Base-by-base conservation (phyloP, 352 stramenopile species). In the Plasmopara muralis region DNA sequence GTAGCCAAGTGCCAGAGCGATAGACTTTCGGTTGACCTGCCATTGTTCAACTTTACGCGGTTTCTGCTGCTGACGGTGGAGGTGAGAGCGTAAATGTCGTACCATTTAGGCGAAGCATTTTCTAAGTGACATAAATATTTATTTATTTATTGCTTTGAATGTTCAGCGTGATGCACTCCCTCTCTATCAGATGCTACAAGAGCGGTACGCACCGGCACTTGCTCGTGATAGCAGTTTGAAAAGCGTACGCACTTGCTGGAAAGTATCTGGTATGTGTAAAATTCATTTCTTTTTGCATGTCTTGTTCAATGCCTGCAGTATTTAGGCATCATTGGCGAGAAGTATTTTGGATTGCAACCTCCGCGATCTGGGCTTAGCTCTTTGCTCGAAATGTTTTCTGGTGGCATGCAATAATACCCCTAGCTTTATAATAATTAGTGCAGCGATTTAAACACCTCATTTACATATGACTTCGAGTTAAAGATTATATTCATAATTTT, bases 121-220 rank as follows among this genome's bases (percentile, higher is more conserved):
- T 8, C 14, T 15, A 0, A 29, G 10, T 56, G 15, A 56, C 37
- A 37, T 10, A 46, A 34, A 13, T 47, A 7, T 29, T 9, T 52
- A 16, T 13, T 49, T 34, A 0, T 43, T 6, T 43, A 9, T 29
- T 43, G 2, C n/a, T 43, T n/a, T 62, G 3, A 30, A 28, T 34
- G 53, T 8, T 42, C 38, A 95, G 85, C 72, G 85, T 31, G 77
- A 95, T 56, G 85, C 85, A 37, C 53, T 92, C 14, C 81, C 85
- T 8, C 70, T 95, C 12, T 95, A 93, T 60, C 84, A 93, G 48
- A 72, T 93, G 61, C 79, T 95, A 6, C 74, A 93, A 54, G 85
- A 95, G 50, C 80, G 78, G 9, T 95, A 93, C 57, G 68, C 77
- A 0, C 48, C 68, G 2, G 80, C 83, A 42, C 66, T 95, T 42